Percentiles rank a stretch among this genome's conserved stretches.
Conservation (phyloP, 495 filamentous ascomycete species). For the Rhypophila decipiens region DNA sequence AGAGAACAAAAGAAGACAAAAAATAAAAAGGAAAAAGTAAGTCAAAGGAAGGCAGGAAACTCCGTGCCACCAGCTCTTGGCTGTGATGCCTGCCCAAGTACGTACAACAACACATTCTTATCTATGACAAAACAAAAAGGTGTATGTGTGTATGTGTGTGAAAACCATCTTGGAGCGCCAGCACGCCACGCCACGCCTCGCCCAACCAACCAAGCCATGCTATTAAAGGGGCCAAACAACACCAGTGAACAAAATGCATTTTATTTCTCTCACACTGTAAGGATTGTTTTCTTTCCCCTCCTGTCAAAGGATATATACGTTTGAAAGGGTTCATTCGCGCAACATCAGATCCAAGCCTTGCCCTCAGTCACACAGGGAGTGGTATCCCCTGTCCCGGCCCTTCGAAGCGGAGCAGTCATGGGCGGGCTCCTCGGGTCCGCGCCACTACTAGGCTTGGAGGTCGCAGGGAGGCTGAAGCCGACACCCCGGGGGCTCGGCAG, state of each 20-base stretch:
- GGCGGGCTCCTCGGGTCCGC: slow-evolving; percentile 11
- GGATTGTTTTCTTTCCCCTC: background rate
- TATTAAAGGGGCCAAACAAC: background rate
- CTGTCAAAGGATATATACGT: background rate
- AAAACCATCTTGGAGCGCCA: background rate
- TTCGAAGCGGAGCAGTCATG: slow-evolving; percentile 11
- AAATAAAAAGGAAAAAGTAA: no score
- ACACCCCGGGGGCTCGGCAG: slow-evolving; percentile 39
- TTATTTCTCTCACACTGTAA: background rate
- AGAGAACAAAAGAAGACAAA: no score
- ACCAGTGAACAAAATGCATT: background rate
- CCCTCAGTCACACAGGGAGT: background rate
- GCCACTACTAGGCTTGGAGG: slow-evolving; percentile 2
- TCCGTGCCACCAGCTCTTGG: no score
- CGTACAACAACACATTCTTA: no score
- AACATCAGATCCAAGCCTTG: background rate
- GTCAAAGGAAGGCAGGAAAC: no score
- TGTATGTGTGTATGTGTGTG: no score
- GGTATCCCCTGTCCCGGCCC: slow-evolving; percentile 5
- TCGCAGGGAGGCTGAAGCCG: slow-evolving; percentile 26
- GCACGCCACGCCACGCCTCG: background rate
- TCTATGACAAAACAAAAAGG: no score
- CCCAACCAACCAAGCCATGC: background rate
- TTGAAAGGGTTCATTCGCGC: no score
- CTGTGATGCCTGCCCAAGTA: no score